These are phyloP conservation scores for Aureobasidium mangrovei DNA, from an alignment of 2,329 filamentous ascomycete species.

Conservation along the genomic window DNA sequence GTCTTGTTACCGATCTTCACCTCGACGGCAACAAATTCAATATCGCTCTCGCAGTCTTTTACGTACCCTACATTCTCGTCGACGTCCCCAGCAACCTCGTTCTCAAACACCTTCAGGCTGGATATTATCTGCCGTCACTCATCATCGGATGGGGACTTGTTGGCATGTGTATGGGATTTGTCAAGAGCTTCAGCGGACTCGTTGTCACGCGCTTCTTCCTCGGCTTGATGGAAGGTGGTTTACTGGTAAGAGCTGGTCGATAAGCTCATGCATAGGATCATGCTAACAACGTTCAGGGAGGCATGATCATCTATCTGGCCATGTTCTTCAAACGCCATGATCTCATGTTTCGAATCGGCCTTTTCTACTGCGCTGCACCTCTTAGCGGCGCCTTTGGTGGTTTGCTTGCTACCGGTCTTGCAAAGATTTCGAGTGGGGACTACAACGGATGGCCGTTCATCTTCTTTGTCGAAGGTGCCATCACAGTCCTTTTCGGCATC, in stretches of 20 bases:
- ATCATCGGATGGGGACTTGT: conserved; percentile 34
- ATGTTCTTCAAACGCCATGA: conserved; percentile 36
- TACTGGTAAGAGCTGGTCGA: conserved; percentile 19
- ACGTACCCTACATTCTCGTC: conserved; percentile 33
- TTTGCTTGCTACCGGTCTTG: conserved; percentile 34
- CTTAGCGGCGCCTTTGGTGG: conserved; percentile 33
- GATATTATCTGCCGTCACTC: conserved; percentile 33
- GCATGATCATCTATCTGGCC: conserved; percentile 32
- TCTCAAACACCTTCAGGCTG: conserved; percentile 30
- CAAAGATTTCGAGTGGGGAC: conserved; percentile 28
- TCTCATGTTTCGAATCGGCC: conserved; percentile 32
- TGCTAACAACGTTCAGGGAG: background rate
- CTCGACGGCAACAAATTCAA: conserved; percentile 36
- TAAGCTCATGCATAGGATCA: background rate
- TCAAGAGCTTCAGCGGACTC: conserved; percentile 33
- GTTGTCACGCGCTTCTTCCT: conserved; percentile 34
- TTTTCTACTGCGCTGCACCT: conserved; percentile 29
- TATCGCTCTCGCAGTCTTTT: conserved; percentile 36
- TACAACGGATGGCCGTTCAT: conserved; percentile 34
- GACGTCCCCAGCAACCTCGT: conserved; percentile 31
- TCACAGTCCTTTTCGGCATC: conserved; percentile 46
- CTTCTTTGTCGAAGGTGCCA: conserved; percentile 46
- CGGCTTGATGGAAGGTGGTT: conserved; percentile 34
- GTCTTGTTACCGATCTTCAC: conserved; percentile 31
- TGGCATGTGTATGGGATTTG: conserved; percentile 34